phyloP scores from a whole-genome alignment of 345 rosid species.

The Dipteronia sinensis region DNA sequence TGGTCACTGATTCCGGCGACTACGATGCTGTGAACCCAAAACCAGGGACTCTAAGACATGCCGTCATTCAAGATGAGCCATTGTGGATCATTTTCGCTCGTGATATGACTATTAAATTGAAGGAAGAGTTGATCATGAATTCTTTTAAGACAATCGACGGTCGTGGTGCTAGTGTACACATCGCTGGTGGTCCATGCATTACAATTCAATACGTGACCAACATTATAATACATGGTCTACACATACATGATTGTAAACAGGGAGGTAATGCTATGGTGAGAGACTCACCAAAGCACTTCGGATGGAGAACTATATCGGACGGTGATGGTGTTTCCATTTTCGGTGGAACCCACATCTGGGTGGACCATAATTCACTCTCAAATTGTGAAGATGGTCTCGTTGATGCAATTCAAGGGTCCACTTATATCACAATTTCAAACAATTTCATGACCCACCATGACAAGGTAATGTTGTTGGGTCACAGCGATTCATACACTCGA shows the following conservation, averaged over 20 bases:
- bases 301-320: conserved; percentile 72
- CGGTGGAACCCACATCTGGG: conserved; percentile 84
- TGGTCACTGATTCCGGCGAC: conserved; percentile 60
- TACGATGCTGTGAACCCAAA: conserved; percentile 69
- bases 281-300: conserved; percentile 65
- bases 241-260: conserved; percentile 81
- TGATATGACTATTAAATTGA: conserved; percentile 74
- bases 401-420: conserved; percentile 76
- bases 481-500: conserved; percentile 60
- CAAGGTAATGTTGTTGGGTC: conserved; percentile 79
- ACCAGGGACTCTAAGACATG: conserved; percentile 71
- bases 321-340: conserved; percentile 84
- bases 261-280: conserved; percentile 83
- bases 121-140: conserved; percentile 82
- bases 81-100: conserved; percentile 73
- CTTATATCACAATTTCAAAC: conserved; percentile 76
- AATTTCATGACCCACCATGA: conserved; percentile 83
- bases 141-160: conserved; percentile 86
- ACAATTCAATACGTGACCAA: conserved; percentile 74
- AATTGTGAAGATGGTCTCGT: conserved; percentile 72
- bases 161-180: conserved; percentile 77
- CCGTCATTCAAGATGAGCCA: conserved; percentile 71
- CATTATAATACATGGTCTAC: conserved; percentile 68
- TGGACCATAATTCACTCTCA: conserved; percentile 74
- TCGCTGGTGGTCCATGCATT: conserved; percentile 85